Evolutionary conservation across 345 rosid genomes (phyloP).

Genomic region (Draba incana): DNA sequence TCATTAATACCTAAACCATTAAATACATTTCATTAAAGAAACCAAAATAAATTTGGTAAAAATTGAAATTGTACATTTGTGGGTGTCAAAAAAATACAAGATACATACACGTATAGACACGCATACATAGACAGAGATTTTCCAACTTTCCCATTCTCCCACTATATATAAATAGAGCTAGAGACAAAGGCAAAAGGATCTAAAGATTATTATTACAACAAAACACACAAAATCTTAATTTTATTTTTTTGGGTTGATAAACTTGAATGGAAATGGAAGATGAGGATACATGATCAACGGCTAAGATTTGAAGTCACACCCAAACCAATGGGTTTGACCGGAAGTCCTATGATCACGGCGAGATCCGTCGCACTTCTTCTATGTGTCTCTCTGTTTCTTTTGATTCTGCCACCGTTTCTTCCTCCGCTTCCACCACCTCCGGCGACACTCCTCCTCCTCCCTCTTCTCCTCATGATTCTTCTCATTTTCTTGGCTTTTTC

Average conservation of each 20-base stretch:
- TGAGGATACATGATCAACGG: conserved; percentile 31
- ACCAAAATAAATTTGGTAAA: not conserved
- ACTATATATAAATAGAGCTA: conserved; percentile 34
- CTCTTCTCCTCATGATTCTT: conserved; percentile 42
- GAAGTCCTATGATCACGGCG: conserved; percentile 36
- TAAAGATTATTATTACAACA: not conserved
- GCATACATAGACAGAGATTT: conserved; percentile 22
- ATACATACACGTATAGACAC: conserved; percentile 1
- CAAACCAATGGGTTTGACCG: conserved; percentile 35
- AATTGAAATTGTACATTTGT: not conserved
- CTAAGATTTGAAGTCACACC: conserved; percentile 36
- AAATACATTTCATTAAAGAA: not conserved
- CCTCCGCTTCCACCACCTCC: conserved; percentile 47
- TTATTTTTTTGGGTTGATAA: not conserved
- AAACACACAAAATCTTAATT: not conserved
- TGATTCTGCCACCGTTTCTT: conserved; percentile 41
- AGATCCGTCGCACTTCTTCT: conserved; percentile 40
- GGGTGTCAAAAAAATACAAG: conserved; percentile 8
- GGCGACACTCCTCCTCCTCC: conserved; percentile 37
- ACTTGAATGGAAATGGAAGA: conserved; percentile 21
- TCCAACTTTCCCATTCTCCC: conserved; percentile 29
- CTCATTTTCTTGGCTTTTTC: conserved; percentile 42
- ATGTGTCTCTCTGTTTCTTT: conserved; percentile 34
- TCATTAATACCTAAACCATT: not conserved
- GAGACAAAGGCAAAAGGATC: conserved; percentile 17